Evolutionary conservation across 805 yeast species (phyloP).

Genomic region (Metschnikowia similis): DNA sequence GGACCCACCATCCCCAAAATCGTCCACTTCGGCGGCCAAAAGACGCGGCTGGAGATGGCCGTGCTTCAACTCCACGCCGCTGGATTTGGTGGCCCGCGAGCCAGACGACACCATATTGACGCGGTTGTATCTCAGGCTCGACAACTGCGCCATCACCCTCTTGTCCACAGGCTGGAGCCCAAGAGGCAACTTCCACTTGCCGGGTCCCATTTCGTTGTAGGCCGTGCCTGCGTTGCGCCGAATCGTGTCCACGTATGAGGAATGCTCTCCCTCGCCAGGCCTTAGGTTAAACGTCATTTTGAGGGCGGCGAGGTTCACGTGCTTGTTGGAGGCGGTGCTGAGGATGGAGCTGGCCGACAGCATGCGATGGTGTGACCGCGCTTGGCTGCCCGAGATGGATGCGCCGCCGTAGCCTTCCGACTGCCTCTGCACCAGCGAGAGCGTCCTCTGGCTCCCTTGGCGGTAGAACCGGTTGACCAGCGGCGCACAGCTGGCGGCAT

Average conservation of each 20-base stretch:
- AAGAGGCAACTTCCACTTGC: conserved; percentile 48
- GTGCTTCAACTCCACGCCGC: conserved; percentile 55
- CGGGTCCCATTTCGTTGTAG: conserved; percentile 44
- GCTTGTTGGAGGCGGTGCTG: conserved; percentile 29
- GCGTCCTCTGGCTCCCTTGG: not conserved
- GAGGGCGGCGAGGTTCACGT: conserved; percentile 35
- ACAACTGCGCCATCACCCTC: conserved; percentile 19
- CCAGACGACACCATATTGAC: conserved; percentile 4
- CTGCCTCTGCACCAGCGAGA: not conserved
- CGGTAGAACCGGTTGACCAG: not conserved
- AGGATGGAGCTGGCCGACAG: conserved; percentile 34
- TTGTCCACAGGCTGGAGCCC: conserved; percentile 48
- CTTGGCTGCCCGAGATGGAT: not conserved
- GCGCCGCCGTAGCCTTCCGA: not conserved
- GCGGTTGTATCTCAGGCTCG: conserved; percentile 17
- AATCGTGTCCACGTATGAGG: conserved; percentile 45
- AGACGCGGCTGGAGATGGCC: conserved; percentile 61
- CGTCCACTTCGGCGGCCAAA: conserved; percentile 73
- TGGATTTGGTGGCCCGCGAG: conserved; percentile 25
- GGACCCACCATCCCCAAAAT: conserved; percentile 20
- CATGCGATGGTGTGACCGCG: conserved; percentile 10
- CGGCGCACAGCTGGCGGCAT: not conserved
- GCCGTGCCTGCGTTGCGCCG: conserved; percentile 47
- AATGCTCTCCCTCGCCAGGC: conserved; percentile 49
- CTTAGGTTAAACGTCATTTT: conserved; percentile 32